These are phyloP conservation scores for Fusarium scirpi DNA, from an alignment of 2,329 filamentous ascomycete genomes.

Conservation along the genomic window DNA sequence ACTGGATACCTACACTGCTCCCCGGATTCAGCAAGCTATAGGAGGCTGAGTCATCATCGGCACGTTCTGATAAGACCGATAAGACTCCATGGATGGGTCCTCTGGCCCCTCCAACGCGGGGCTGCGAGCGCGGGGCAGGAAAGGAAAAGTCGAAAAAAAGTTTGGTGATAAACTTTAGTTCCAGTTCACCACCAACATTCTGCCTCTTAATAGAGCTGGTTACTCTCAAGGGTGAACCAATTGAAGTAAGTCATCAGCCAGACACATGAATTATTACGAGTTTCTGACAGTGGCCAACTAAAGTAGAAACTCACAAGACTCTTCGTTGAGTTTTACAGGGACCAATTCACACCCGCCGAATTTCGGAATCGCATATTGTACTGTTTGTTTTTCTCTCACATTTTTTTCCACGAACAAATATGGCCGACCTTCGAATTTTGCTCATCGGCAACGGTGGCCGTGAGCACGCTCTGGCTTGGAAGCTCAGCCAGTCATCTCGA, in stretches of 20 bases:
- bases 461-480: conserved; percentile 96
- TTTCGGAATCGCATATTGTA: conserved; percentile 33
- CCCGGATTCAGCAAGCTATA: conserved; percentile 12
- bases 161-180: conserved; percentile 28
- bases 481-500: conserved; percentile 82
- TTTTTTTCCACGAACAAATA: conserved; percentile 28
- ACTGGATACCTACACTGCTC: not conserved
- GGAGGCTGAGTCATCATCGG: conserved; percentile 21
- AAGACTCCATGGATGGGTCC: not conserved
- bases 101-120: conserved; percentile 14
- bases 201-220: conserved; percentile 37
- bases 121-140: conserved; percentile 30
- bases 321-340: conserved; percentile 8
- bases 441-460: conserved; percentile 94
- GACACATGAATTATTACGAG: not conserved
- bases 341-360: conserved; percentile 30
- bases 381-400: conserved; percentile 20
- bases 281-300: conserved; percentile 1
- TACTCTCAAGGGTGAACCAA: conserved; percentile 38
- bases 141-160: conserved; percentile 32
- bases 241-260: conserved; percentile 13
- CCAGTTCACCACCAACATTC: conserved; percentile 25
- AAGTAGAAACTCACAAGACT: conserved; percentile 19
- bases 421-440: conserved; percentile 73
- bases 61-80: conserved; percentile 12